Evolutionary conservation across 164 flowering plant species (phyloP), one percentile per base, ranked within the genome.

Genomic region (Piper betle): DNA sequence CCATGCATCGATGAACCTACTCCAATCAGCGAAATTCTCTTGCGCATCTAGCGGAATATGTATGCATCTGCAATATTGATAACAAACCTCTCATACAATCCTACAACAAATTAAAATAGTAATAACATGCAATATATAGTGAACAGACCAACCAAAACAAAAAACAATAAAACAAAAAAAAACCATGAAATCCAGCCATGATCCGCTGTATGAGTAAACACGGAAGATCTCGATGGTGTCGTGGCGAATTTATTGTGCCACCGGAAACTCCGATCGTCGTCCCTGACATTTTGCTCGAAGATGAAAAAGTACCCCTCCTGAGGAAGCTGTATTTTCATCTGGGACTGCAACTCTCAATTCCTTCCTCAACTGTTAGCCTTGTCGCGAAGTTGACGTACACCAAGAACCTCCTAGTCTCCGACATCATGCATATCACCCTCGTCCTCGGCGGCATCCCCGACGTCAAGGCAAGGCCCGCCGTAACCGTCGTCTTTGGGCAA

Each of bases 141-240:
- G 33, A 25, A 25, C 33, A 25, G 33, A 2, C 33, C 33, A 25
- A 25, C 33, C 33, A 25, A 25, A 46, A 46, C 11, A 46, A 9
- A 46, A 46, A 15, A 3, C 50, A 46, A 46, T 10, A 46, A 46
- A 46, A 9, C 3, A 9, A 46, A 46, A n/a, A n/a, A n/a, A n/a
- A 42, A 42, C 10, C 10, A 15, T 10, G 11, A 46, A 46, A 10
- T 46, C 15, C 6, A 10, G n/a, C 6, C 50, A 46, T 9, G 1
- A 59, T 69, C 61, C 88, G 54, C 87, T 83, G 0, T n/a, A n/a
- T n/a, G n/a, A n/a, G 81, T 79, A 15, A 85, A 92, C 94, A 61
- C 73, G 77, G 71, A 88, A 86, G 38, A 88, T 80, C 75, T 84
- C 91, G 16, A 88, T 80, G 16, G 74, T 94, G 3, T 88, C 97